phyloP scores from a whole-genome alignment of 805 yeast species.

The Priceomyces haplophilus region DNA sequence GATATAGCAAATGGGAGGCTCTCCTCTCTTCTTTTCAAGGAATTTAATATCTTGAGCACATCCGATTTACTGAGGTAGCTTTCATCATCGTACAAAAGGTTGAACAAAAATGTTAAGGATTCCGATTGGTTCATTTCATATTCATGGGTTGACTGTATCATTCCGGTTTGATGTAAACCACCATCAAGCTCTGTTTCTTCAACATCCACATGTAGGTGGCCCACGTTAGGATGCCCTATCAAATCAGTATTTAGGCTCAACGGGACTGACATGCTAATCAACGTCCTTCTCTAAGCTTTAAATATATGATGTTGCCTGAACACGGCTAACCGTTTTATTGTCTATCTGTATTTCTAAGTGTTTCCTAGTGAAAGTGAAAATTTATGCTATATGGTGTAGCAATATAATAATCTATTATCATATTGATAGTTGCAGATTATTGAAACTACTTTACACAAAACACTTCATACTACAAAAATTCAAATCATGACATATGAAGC shows the following conservation, averaged over 20 bases:
- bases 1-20: slow-evolving; percentile 27
- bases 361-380: no score
- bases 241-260: background rate
- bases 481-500: no score
- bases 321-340: no score
- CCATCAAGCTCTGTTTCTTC: background rate
- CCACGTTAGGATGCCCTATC: background rate
- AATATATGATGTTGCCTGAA: no score
- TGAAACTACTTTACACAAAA: background rate
- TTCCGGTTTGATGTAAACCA: background rate
- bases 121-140: slow-evolving; percentile 41
- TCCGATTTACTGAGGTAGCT: slow-evolving; percentile 34
- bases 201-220: background rate
- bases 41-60: slow-evolving; percentile 32
- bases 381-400: no score
- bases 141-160: slow-evolving; percentile 16
- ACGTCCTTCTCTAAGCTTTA: background rate
- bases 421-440: background rate
- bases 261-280: background rate
- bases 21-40: slow-evolving; percentile 35
- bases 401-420: background rate
- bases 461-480: no score
- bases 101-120: slow-evolving; percentile 38
- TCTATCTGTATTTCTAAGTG: no score
- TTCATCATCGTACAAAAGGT: slow-evolving; percentile 35